phyloP scores from a whole-genome alignment of 2,329 filamentous ascomycete genomes.

The Sporothrix humicola region DNA sequence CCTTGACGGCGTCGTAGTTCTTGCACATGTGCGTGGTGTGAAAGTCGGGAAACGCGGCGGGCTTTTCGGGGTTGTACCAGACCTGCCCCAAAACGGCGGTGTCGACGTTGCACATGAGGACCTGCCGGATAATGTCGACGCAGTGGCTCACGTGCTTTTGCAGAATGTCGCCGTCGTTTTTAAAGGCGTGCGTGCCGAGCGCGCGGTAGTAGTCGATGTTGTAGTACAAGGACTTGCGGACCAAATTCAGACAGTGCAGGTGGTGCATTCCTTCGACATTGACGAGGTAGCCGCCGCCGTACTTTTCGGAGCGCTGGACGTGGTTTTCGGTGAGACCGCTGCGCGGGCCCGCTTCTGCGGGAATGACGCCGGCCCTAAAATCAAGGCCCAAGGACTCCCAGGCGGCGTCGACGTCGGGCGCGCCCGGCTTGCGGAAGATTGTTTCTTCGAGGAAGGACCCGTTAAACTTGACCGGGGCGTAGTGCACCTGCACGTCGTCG shows the following conservation, averaged over 20 bases:
- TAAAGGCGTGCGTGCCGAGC: constrained; percentile 58
- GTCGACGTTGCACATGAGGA: constrained; percentile 67
- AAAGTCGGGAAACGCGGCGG: constrained; percentile 63
- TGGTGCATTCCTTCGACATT: constrained; percentile 64
- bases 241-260: constrained; percentile 64
- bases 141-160: constrained; percentile 65
- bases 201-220: constrained; percentile 64
- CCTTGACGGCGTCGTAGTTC: constrained; percentile 43
- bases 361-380: constrained; percentile 56
- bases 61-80: constrained; percentile 55
- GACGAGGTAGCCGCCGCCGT: constrained; percentile 65
- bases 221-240: constrained; percentile 63
- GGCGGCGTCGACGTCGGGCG: constrained; percentile 61
- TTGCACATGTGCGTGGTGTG: constrained; percentile 63
- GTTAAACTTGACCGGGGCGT: constrained; percentile 54
- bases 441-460: constrained; percentile 62
- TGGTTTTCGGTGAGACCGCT: constrained; percentile 61
- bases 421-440: constrained; percentile 56
- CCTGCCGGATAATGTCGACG: constrained; percentile 65
- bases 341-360: constrained; percentile 53
- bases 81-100: constrained; percentile 66
- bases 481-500: constrained; percentile 44
- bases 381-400: constrained; percentile 52
- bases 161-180: constrained; percentile 60
- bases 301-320: constrained; percentile 59